These are phyloP conservation scores for Aspergillus terreus DNA, from an alignment of 2,329 filamentous ascomycete genomes.

Conservation along the genomic window DNA sequence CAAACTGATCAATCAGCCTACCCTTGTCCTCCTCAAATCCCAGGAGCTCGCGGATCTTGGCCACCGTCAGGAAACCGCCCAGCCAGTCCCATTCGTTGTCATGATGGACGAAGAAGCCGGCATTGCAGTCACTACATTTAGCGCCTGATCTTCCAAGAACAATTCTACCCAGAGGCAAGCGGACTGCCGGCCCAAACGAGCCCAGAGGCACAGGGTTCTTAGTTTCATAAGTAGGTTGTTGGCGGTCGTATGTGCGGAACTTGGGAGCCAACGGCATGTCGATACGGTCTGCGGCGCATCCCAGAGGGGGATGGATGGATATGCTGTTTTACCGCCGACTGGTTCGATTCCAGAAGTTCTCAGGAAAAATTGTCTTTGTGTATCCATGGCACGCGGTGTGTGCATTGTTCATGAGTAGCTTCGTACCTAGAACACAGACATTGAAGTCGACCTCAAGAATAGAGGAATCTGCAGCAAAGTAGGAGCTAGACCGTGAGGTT, in stretches of 20 bases:
- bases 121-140: slow-evolving; percentile 4
- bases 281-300: background rate
- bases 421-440: too few species aligned
- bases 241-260: background rate
- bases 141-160: slow-evolving; percentile 5
- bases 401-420: too few species aligned
- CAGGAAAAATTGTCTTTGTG: too few species aligned
- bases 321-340: background rate
- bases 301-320: background rate
- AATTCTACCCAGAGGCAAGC: slow-evolving; percentile 4
- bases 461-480: too few species aligned
- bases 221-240: slow-evolving; percentile 1
- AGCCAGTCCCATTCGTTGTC: slow-evolving; percentile 9
- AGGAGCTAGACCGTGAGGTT: too few species aligned
- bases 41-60: background rate
- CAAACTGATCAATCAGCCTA: slow-evolving; percentile 3
- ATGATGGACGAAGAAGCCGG: slow-evolving; percentile 5
- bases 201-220: slow-evolving; percentile 1
- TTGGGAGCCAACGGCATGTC: background rate
- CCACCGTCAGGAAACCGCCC: background rate
- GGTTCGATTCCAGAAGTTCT: too few species aligned
- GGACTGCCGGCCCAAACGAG: slow-evolving; percentile 2
- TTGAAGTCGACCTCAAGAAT: too few species aligned
- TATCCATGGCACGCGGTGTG: too few species aligned
- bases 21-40: background rate